Evolutionary conservation across 2,329 filamentous ascomycete genomes (phyloP).

Genomic region (Erysiphe pulchra): DNA sequence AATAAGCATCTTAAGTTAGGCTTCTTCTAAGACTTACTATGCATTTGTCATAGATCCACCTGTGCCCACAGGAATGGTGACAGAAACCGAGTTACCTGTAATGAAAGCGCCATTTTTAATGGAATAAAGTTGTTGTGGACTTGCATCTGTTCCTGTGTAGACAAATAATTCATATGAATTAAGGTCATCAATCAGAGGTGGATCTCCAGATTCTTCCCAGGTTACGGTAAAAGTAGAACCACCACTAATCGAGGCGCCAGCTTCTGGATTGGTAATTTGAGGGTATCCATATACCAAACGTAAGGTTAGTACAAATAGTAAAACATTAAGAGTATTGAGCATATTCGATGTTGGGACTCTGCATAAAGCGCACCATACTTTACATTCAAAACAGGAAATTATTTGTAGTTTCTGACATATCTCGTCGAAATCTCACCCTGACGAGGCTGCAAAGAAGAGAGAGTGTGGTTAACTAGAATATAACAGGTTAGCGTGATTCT

Average conservation of each 20-base stretch:
- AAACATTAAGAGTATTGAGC: too few relatives aligned
- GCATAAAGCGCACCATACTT: too few relatives aligned
- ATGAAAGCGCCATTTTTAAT: slow-evolving; percentile 11
- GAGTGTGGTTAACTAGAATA: too few relatives aligned
- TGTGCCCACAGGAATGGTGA: slow-evolving; percentile 8
- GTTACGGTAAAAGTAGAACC: slow-evolving; percentile 24
- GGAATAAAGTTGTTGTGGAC: slow-evolving; percentile 20
- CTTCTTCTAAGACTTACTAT: slow-evolving; percentile 11
- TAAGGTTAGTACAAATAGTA: too few relatives aligned
- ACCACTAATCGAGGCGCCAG: slow-evolving; percentile 22
- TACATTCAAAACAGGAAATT: too few relatives aligned
- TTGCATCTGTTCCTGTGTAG: slow-evolving; percentile 31
- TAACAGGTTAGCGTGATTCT: too few relatives aligned
- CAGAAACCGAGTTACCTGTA: slow-evolving; percentile 5
- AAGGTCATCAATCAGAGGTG: slow-evolving; percentile 23
- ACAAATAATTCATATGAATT: slow-evolving; percentile 30
- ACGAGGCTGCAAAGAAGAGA: too few relatives aligned
- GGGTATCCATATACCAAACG: slow-evolving; percentile 5
- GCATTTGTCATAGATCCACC: slow-evolving; percentile 11
- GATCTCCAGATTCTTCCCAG: slow-evolving; percentile 28
- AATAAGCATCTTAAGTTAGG: not conserved
- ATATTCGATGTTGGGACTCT: too few relatives aligned
- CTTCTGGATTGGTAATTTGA: slow-evolving; percentile 24
- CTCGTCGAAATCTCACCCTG: too few relatives aligned
- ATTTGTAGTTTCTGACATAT: too few relatives aligned